phyloP scores from a whole-genome alignment of 1,284 basidiomycete genomes.

The Rhodotorula sp. region DNA sequence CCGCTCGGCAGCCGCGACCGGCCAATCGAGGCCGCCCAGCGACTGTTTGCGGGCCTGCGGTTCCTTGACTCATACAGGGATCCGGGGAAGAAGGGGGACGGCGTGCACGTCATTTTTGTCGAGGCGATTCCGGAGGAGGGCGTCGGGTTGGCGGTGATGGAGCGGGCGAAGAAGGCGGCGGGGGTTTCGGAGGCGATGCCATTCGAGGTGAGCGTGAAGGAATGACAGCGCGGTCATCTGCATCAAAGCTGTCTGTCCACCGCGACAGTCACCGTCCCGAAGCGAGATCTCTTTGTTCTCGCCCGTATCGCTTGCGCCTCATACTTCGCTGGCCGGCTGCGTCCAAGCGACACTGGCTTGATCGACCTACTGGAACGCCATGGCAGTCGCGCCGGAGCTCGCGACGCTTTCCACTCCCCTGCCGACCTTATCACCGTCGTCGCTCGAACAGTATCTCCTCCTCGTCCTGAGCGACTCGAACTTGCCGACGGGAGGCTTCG shows the following conservation, averaged over 20 bases:
- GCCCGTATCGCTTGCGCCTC: background rate
- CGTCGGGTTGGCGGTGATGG: constrained; percentile 94
- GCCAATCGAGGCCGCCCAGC: constrained; percentile 69
- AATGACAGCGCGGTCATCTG: background rate
- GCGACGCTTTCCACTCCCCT: background rate
- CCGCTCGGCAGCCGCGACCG: constrained; percentile 63
- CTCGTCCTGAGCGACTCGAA: constrained; percentile 51
- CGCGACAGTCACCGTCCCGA: background rate
- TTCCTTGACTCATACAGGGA: background rate
- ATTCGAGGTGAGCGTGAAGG: background rate
- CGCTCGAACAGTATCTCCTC: constrained; percentile 33
- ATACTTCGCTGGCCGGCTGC: background rate
- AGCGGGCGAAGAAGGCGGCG: constrained; percentile 92
- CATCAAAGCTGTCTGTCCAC: background rate
- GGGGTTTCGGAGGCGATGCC: constrained; percentile 52
- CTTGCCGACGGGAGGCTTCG: constrained; percentile 83
- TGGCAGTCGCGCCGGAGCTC: too few species aligned
- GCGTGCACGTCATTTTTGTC: constrained; percentile 80
- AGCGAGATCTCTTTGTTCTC: background rate
- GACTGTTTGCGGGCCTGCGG: constrained; percentile 72
- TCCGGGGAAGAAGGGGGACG: constrained; percentile 39
- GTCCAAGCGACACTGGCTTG: too few species aligned
- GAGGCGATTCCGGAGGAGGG: constrained; percentile 79
- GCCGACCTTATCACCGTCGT: background rate
- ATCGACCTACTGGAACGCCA: too few species aligned